phyloP scores from a whole-genome alignment of 139 green algal genomes.

The Pycnococcus provasolii region DNA sequence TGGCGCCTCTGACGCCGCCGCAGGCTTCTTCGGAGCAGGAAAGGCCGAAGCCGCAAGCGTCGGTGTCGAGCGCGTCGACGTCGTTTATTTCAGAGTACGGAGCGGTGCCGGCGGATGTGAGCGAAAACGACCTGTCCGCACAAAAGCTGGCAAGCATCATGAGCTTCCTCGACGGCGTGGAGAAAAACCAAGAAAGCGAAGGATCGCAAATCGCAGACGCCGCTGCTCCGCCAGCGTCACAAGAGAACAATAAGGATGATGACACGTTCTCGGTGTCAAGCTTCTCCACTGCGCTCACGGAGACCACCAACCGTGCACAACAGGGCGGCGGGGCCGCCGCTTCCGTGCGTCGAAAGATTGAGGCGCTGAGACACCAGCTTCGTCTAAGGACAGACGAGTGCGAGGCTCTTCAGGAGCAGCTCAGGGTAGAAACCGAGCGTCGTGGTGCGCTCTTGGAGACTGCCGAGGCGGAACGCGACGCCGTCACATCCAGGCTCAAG shows the following conservation, averaged over 20 bases:
- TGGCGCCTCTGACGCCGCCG: too few relatives aligned
- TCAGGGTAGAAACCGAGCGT: background rate
- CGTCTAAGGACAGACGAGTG: background rate
- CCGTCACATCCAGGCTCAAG: background rate
- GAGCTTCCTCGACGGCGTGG: constrained; percentile 39
- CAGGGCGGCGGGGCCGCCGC: constrained; percentile 16
- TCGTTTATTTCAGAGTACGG: too few relatives aligned
- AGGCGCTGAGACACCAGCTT: constrained; percentile 1
- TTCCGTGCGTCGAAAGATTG: constrained; percentile 25
- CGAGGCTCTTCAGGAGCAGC: background rate
- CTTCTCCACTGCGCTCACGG: background rate
- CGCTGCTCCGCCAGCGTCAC: background rate
- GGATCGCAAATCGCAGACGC: background rate
- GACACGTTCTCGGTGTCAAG: too few relatives aligned
- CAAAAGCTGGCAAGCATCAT: constrained; percentile 42
- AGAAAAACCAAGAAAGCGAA: constrained; percentile 5
- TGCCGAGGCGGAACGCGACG: background rate
- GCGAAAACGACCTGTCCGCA: constrained; percentile 7
- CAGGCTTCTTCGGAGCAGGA: too few relatives aligned
- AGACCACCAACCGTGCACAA: background rate
- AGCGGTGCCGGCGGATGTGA: too few relatives aligned
- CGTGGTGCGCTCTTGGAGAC: too few relatives aligned
- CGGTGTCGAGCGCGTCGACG: too few relatives aligned
- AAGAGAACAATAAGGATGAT: too few relatives aligned
- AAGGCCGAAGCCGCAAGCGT: too few relatives aligned